Percentiles rank a stretch among this genome's conserved stretches.
These are phyloP conservation scores for Apiospora malaysiana DNA, from an alignment of 2,329 filamentous ascomycete species.

Conservation along the genomic window DNA sequence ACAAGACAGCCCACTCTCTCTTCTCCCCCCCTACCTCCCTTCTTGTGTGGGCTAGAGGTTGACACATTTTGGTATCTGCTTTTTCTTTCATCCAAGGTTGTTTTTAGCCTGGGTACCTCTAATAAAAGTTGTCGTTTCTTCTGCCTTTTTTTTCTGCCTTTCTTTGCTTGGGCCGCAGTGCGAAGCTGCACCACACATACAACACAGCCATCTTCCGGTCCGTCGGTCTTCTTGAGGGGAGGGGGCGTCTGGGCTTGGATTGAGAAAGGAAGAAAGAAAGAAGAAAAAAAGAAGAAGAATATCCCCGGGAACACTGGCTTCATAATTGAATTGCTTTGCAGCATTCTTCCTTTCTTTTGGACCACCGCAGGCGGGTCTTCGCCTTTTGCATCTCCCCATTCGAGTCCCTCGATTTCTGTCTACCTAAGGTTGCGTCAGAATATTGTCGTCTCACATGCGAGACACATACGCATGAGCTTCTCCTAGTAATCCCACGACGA, in stretches of 20 bases:
- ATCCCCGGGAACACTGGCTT: slow-evolving; percentile 18
- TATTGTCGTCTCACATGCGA: slow-evolving; percentile 27
- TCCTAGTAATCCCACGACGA: slow-evolving; percentile 34
- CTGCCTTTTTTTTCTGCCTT: slow-evolving; percentile 2
- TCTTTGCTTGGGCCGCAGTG: slow-evolving; percentile 18
- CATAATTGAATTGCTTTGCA: slow-evolving; percentile 23
- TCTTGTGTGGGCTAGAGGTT: slow-evolving; percentile 22
- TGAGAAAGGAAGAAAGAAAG: background rate
- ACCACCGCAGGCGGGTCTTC: slow-evolving; percentile 25
- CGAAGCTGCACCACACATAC: slow-evolving; percentile 13
- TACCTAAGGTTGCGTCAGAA: slow-evolving; percentile 30
- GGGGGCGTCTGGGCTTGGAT: slow-evolving; percentile 13
- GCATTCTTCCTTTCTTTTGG: slow-evolving; percentile 24
- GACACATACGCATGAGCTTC: slow-evolving; percentile 34
- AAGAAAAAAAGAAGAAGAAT: background rate
- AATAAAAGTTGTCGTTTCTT: slow-evolving; percentile 23
- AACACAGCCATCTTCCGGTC: slow-evolving; percentile 3
- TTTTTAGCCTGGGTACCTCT: slow-evolving; percentile 8
- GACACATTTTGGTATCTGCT: slow-evolving; percentile 18
- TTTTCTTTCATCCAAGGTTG: slow-evolving; percentile 14
- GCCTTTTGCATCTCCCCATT: slow-evolving; percentile 14
- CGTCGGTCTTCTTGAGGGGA: slow-evolving; percentile 16
- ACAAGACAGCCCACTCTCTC: slow-evolving; percentile 21
- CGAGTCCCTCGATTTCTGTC: slow-evolving; percentile 12
- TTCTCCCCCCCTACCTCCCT: slow-evolving; percentile 20